These are phyloP conservation scores for Thelonectria olida DNA, from an alignment of 2,329 filamentous ascomycete genomes.

Conservation along the genomic window DNA sequence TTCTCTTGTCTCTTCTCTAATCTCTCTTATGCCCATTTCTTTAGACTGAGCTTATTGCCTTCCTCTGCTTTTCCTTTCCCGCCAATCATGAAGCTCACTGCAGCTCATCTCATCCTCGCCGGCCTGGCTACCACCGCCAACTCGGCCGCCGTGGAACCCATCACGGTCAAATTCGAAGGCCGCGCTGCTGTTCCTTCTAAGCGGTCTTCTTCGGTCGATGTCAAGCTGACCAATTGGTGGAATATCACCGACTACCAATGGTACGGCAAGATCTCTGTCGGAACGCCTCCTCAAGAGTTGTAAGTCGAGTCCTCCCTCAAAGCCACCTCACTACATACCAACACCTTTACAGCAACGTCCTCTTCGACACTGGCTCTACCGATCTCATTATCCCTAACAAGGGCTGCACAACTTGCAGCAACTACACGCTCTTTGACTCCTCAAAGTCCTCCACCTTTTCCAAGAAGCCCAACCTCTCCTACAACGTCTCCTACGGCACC, in stretches of 20 bases:
- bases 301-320: constrained; percentile 27
- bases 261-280: constrained; percentile 32
- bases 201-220: constrained; percentile 13
- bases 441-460: constrained; percentile 42
- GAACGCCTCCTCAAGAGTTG: constrained; percentile 39
- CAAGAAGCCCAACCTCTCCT: constrained; percentile 25
- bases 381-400: constrained; percentile 41
- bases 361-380: constrained; percentile 44
- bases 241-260: constrained; percentile 26
- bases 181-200: neutral
- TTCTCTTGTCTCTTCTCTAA: neutral
- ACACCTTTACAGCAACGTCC: constrained; percentile 38
- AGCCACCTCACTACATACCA: neutral
- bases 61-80: neutral
- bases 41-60: neutral
- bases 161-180: constrained; percentile 15
- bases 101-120: constrained; percentile 1
- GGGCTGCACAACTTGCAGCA: constrained; percentile 42
- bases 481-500: constrained; percentile 34
- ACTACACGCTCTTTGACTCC: constrained; percentile 39
- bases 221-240: constrained; percentile 27
- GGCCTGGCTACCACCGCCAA: constrained; percentile 1
- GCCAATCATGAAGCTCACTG: constrained; percentile 7
- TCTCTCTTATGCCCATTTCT: neutral
- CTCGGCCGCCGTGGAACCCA: constrained; percentile 1